These are phyloP conservation scores for Aspergillus bombycis DNA, from an alignment of 2,329 filamentous ascomycete genomes.

Conservation along the genomic window DNA sequence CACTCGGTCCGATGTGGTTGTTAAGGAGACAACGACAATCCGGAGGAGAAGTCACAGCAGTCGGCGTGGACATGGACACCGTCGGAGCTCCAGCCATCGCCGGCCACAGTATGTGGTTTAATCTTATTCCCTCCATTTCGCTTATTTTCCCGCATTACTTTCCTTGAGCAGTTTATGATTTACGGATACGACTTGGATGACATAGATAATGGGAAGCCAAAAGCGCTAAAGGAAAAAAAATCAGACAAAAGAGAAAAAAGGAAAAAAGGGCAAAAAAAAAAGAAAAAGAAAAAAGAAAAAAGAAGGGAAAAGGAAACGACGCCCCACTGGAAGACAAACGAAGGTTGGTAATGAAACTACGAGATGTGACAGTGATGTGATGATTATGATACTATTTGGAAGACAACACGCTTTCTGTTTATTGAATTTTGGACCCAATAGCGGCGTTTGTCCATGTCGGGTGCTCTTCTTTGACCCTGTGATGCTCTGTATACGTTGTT, in stretches of 20 bases:
- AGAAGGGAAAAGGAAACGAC: background rate
- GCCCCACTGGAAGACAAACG: background rate
- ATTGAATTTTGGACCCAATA: background rate
- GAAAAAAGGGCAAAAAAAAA: background rate
- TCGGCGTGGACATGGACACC: conserved; percentile 36
- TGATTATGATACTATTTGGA: conserved; percentile 1
- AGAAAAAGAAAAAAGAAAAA: background rate
- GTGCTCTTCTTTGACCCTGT: background rate
- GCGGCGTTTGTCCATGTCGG: background rate
- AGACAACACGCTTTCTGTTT: background rate
- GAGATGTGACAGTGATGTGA: conserved; percentile 2
- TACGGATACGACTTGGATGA: conserved; percentile 7
- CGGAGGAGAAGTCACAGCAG: conserved; percentile 39
- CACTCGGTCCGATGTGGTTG: conserved; percentile 33
- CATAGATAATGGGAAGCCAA: background rate
- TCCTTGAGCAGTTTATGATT: conserved; percentile 9
- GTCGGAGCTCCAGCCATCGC: conserved; percentile 33
- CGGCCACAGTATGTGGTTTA: conserved; percentile 36
- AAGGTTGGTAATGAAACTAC: background rate
- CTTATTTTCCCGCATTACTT: background rate
- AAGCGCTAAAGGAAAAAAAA: background rate
- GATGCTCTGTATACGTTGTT: background rate
- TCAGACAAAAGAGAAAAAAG: background rate
- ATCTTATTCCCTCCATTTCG: background rate
- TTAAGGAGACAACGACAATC: conserved; percentile 43